Conservation (phyloP, 306 rosid genomes). For the Cyclanthera cordifolia region DNA sequence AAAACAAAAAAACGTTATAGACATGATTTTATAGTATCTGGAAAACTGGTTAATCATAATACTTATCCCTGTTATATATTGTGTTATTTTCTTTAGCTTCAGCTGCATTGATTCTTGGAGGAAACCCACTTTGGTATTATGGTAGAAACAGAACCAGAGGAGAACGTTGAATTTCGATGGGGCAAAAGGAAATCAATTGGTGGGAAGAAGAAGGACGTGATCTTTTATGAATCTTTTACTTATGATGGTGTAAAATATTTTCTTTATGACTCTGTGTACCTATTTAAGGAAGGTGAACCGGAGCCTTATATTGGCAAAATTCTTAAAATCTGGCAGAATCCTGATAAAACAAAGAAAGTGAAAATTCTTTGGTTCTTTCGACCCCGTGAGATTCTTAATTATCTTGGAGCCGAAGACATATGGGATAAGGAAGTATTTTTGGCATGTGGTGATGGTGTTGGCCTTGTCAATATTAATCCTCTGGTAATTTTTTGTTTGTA, state of each 20-base stretch:
- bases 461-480: conserved; percentile 61
- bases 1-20: neutral
- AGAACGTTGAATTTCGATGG: conserved; percentile 52
- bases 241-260: conserved; percentile 51
- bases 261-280: conserved; percentile 59
- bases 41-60: neutral
- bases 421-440: conserved; percentile 51
- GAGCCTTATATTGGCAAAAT: conserved; percentile 66
- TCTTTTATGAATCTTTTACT: conserved; percentile 54
- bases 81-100: neutral
- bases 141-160: conserved; percentile 25
- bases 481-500: conserved; percentile 39
- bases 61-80: neutral
- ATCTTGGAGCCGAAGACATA: conserved; percentile 27
- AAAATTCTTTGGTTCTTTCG: conserved; percentile 79
- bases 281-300: conserved; percentile 46
- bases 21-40: neutral
- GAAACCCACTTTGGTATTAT: conserved; percentile 22
- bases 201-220: conserved; percentile 37
- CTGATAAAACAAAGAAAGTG: conserved; percentile 47
- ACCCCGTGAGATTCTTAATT: conserved; percentile 52
- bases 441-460: conserved; percentile 71
- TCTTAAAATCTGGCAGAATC: conserved; percentile 53
- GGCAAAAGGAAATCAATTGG: conserved; percentile 38
- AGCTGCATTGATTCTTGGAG: conserved; percentile 3